phyloP scores from a whole-genome alignment of 345 rosid species.

The Populus euphratica region DNA sequence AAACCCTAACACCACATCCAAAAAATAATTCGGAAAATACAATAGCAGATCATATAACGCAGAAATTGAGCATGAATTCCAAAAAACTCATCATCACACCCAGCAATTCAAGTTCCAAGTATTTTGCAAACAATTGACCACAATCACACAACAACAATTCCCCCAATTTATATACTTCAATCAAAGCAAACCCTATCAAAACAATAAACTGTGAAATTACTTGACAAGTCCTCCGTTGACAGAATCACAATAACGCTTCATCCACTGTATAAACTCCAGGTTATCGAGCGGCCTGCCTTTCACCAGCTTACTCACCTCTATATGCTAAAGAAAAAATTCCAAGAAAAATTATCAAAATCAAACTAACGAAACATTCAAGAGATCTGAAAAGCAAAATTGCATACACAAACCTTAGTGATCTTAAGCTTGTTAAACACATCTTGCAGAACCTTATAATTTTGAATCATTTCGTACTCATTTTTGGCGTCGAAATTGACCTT shows the following conservation, averaged over 20 bases:
- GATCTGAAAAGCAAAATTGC: not conserved
- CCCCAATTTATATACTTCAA: not conserved
- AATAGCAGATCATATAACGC: not conserved
- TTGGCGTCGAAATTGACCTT: constrained; percentile 96
- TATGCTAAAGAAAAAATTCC: constrained; percentile 45
- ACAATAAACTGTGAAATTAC: constrained; percentile 26
- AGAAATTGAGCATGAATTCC: no score
- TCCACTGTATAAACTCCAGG: constrained; percentile 97
- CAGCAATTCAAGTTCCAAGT: no score
- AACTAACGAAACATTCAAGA: not conserved
- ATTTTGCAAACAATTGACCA: no score
- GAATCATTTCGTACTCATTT: constrained; percentile 97
- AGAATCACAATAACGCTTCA: constrained; percentile 94
- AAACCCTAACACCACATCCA: not conserved
- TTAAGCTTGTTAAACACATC: constrained; percentile 96
- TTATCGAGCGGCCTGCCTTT: constrained; percentile 97
- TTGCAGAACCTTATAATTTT: constrained; percentile 93
- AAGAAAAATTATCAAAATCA: not conserved
- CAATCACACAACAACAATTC: no score
- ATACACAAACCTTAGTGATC: constrained; percentile 67
- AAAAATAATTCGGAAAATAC: not conserved
- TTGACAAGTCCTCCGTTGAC: constrained; percentile 52
- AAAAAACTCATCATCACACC: no score
- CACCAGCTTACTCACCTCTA: constrained; percentile 84
- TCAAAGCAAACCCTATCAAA: not conserved